Evolutionary conservation across 768 basidiomycete species (phyloP).

Genomic region (Epithele typhae): DNA sequence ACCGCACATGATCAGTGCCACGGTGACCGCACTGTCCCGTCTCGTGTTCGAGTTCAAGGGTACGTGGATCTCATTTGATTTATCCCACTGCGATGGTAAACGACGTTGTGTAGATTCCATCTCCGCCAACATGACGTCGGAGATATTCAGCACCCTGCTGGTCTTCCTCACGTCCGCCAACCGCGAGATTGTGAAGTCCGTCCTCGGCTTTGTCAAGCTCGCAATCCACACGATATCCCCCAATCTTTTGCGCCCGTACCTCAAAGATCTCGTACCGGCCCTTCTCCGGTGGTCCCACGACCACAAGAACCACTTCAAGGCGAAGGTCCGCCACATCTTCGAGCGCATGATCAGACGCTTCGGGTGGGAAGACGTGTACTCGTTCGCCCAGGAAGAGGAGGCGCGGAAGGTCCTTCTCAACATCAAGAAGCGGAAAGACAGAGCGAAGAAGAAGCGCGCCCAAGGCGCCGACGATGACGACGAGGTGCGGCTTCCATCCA

Average conservation of each 20-base stretch:
- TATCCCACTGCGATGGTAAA: background rate
- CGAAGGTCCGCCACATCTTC: constrained; percentile 94
- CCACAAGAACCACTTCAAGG: constrained; percentile 98
- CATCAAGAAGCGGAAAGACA: constrained; percentile 93
- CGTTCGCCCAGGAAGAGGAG: constrained; percentile 70
- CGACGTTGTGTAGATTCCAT: constrained; percentile 50
- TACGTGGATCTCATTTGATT: constrained; percentile 27
- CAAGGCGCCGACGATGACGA: constrained; percentile 54
- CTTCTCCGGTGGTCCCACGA: constrained; percentile 93
- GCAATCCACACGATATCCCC: constrained; percentile 79
- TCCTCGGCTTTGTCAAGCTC: constrained; percentile 92
- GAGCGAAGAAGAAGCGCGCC: constrained; percentile 85
- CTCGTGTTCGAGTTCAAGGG: constrained; percentile 96
- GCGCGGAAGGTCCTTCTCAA: constrained; percentile 86
- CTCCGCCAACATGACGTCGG: constrained; percentile 66
- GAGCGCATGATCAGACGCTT: constrained; percentile 93
- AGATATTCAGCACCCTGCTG: constrained; percentile 80
- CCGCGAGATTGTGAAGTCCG: constrained; percentile 96
- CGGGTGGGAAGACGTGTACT: constrained; percentile 79
- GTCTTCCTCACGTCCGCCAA: constrained; percentile 93
- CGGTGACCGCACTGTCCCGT: constrained; percentile 89
- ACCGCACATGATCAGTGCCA: constrained; percentile 98
- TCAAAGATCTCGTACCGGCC: constrained; percentile 75
- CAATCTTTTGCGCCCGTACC: constrained; percentile 70
- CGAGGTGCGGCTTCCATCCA: constrained; percentile 30